phyloP scores from a whole-genome alignment of 2,329 filamentous ascomycete genomes.

The Fusarium sp. region DNA sequence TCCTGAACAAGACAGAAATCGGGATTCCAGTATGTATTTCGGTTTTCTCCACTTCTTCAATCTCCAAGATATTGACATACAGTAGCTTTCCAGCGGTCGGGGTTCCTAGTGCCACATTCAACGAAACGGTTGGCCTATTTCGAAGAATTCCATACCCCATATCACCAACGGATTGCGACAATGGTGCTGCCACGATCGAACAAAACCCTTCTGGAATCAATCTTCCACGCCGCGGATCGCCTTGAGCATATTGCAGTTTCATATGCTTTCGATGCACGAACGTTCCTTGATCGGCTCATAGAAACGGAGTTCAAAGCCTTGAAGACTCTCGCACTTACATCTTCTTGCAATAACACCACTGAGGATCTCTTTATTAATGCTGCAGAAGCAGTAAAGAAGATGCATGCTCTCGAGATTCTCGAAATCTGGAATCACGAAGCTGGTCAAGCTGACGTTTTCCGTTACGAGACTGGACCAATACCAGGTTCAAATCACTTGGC shows the following conservation, averaged over 20 bases:
- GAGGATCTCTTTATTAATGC: neutral
- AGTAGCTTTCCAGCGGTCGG: accelerated
- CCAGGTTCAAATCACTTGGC: neutral
- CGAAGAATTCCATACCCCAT: neutral
- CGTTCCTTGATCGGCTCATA: neutral
- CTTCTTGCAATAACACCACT: neutral
- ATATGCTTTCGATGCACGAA: neutral
- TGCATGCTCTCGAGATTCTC: neutral
- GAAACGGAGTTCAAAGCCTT: neutral
- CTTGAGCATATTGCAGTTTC: neutral
- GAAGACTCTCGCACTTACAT: neutral
- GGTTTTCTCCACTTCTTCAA: accelerated
- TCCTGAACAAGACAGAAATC: neutral
- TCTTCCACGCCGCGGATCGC: neutral
- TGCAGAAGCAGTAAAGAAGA: neutral
- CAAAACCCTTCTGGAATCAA: neutral
- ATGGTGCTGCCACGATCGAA: neutral
- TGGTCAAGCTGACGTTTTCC: neutral
- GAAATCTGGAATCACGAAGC: neutral
- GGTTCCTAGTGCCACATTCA: accelerated
- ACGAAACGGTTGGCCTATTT: neutral
- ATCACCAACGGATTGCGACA: accelerated
- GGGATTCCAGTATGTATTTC: neutral
- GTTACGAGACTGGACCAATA: neutral
- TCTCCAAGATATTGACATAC: accelerated